Evolutionary conservation across 2,329 filamentous ascomycete species (phyloP).

Genomic region (Neonectria faginata): DNA sequence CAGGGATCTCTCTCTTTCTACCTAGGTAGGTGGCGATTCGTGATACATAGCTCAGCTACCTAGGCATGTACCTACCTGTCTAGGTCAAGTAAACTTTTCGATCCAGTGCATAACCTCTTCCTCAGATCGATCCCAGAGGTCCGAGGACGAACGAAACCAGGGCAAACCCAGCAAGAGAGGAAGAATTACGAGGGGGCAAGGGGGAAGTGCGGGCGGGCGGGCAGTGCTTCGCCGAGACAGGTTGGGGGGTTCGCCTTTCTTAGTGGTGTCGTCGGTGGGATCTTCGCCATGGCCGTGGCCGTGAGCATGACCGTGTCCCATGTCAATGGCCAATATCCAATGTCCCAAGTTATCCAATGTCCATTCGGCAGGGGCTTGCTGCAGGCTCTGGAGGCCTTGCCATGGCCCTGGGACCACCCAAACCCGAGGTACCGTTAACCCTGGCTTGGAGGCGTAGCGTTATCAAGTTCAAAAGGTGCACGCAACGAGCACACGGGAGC

Average conservation of each 20-base stretch:
- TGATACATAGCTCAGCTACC: too few species aligned
- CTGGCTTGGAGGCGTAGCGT: neutral
- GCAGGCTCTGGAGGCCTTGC: slow-evolving; percentile 5
- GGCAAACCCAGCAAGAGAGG: too few species aligned
- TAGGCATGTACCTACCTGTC: neutral
- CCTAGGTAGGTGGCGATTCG: too few species aligned
- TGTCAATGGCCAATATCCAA: too few species aligned
- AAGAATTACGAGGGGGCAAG: too few species aligned
- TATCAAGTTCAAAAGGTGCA: neutral
- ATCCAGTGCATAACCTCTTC: neutral
- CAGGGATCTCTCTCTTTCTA: too few species aligned
- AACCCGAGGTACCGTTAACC: too few species aligned
- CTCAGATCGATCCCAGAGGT: neutral
- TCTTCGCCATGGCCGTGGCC: slow-evolving; percentile 4
- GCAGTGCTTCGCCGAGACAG: neutral
- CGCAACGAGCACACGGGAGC: neutral
- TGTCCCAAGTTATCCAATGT: neutral
- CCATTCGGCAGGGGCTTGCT: slow-evolving; percentile 6
- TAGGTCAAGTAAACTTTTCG: neutral
- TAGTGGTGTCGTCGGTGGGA: neutral
- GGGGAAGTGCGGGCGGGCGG: too few species aligned
- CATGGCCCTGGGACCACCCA: neutral
- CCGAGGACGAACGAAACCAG: neutral
- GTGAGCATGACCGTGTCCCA: slow-evolving; percentile 21
- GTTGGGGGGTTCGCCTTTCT: neutral